phyloP scores from a whole-genome alignment of 306 rosid species.

The Biancaea sappan region DNA sequence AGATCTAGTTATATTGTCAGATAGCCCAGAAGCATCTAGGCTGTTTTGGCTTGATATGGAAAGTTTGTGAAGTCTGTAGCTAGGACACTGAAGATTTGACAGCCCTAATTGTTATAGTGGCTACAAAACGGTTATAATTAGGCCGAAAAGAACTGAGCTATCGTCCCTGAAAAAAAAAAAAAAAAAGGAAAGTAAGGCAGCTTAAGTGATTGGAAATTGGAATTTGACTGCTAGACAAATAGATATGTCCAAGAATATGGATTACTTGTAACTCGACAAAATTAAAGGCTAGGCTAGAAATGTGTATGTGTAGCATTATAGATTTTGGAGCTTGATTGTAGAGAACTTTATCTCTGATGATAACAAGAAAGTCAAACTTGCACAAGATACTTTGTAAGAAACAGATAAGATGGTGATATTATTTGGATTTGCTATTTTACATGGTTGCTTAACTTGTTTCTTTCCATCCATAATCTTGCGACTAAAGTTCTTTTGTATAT shows the following conservation, averaged over 20 bases:
- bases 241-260: constrained; percentile 27
- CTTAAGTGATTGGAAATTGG: constrained; percentile 33
- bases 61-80: constrained; percentile 37
- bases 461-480: background rate
- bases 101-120: constrained; percentile 30
- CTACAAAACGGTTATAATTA: constrained; percentile 21
- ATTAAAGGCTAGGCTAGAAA: constrained; percentile 16
- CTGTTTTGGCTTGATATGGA: constrained; percentile 40
- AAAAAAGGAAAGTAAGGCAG: too few species aligned
- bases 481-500: constrained; percentile 18
- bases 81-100: constrained; percentile 35
- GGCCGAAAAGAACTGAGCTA: constrained; percentile 33
- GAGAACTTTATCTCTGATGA: constrained; percentile 8
- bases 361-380: constrained; percentile 13
- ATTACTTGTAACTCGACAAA: constrained; percentile 16
- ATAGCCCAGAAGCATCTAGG: constrained; percentile 29
- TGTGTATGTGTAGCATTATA: background rate
- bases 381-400: constrained; percentile 18
- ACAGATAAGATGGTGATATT: constrained; percentile 25
- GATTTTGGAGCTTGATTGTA: background rate
- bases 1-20: constrained; percentile 29
- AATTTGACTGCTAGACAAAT: constrained; percentile 31
- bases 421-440: background rate
- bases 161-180: constrained; percentile 25
- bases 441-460: constrained; percentile 9